Evolutionary conservation across 371 early-diverging fungal genomes (phyloP), one percentile per base, ranked within the genome.

Genomic region (Batrachochytrium dendrobatidis): DNA sequence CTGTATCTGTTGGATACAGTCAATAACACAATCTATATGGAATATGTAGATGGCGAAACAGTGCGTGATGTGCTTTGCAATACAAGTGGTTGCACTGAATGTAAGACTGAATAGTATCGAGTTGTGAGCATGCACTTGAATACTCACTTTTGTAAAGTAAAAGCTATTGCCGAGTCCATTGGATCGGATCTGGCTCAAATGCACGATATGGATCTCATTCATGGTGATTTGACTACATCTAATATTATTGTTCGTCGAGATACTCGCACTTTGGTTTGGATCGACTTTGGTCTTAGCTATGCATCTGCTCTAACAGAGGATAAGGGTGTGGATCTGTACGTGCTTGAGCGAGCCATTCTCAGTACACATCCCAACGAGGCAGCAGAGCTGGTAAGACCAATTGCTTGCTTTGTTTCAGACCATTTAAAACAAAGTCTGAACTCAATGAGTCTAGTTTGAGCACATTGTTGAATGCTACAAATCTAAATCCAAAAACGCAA

Each of bases 291-390:
- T 1, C 71, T 99, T 52, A 89, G 94, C 61, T 91, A 83, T 65
- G 76, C 85, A 26, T 91, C 95, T 12, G 65, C 67, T 2, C 76
- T 94, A 65, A 70, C 75, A n/a, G 99, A 99, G 69, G 99, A 99
- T 74, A 98, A 97, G 74, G 99, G 96, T 20, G 99, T 99, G 1
- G 99, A 99, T 80, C 77, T 99, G 31, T 99, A 98, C 75, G 96
- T 99, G 4, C 86, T 99, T 32, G 99, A 99, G 72, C 84, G 93
- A 33, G 92, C 98, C 0, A 84, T 99, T 63, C 61, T 76, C 5
- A 93, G 95, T 70, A 91, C 94, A 7, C 95, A 97, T 71, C 93
- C 72, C 28, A 76, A 87, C 29, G 81, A 89, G 6, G 86, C 87
- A 59, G 56, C 65, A 34, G 60, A 89, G 82, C 89, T 90, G 80